Percentiles rank a stretch among this genome's conserved stretches.
Evolutionary conservation across 2,329 filamentous ascomycete genomes (phyloP).

Genomic region (Sphaerostilbella broomeana): DNA sequence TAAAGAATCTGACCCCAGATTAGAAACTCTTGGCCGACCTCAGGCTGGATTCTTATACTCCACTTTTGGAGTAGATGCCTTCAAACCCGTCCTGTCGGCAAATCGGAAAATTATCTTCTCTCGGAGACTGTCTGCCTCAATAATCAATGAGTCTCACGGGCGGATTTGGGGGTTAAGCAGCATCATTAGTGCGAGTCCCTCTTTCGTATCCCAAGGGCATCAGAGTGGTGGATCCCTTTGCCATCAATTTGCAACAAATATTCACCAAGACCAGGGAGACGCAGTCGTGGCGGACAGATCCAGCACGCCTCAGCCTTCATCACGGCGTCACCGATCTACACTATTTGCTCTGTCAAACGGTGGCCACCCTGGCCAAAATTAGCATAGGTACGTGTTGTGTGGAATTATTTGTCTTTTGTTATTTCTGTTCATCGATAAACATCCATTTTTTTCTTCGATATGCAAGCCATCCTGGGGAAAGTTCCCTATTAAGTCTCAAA

Average conservation of each 20-base stretch:
- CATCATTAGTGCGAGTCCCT: neutral
- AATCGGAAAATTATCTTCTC: conserved; percentile 4
- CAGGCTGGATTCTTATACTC: no score
- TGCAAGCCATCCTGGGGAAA: no score
- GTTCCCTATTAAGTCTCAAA: no score
- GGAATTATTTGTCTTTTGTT: neutral
- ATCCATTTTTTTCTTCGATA: no score
- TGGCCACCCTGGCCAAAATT: conserved; percentile 6
- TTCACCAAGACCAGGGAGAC: no score
- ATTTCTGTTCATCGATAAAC: no score
- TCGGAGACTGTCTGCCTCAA: neutral
- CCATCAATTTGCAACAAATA: no score
- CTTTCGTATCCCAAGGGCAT: neutral
- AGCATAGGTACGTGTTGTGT: conserved; percentile 6
- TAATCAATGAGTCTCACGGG: neutral
- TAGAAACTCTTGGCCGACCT: no score
- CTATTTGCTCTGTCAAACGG: conserved; percentile 2
- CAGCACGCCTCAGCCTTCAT: no score
- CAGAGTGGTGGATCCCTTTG: neutral
- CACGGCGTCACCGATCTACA: conserved; percentile 12
- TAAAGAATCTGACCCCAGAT: no score
- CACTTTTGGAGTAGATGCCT: no score
- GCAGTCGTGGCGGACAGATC: no score
- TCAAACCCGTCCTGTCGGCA: neutral
- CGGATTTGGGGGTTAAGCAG: neutral